Evolutionary conservation across 371 early-diverging fungal genomes (phyloP), one percentile per base, ranked within the genome.

Genomic region (Mortierella sp.): DNA sequence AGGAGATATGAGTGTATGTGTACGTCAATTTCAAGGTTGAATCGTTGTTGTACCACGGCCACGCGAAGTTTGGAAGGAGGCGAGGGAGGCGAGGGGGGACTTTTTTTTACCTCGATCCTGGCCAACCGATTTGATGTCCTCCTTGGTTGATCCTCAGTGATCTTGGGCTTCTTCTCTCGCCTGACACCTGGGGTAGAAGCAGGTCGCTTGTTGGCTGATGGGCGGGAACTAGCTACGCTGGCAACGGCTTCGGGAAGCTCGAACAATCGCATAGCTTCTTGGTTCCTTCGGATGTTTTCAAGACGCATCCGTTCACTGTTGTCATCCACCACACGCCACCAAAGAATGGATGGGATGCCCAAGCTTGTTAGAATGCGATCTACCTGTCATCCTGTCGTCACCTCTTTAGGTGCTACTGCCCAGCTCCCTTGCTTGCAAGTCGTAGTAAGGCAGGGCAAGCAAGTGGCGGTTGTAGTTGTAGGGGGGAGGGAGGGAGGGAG

Each of bases 221-320:
- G 30, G 14, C 24, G 57, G 3, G 45, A 56, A 0, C 63, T 56
- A 24, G 46, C 19, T 12, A 67, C 54, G 2, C 54, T 67, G 16
- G 72, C 39, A 2, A 43, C 45, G 6, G 74, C 69, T 24, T 61
- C 48, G 14, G 68, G 68, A 2, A 74, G 31, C 13, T 52, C 26
- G 30, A 74, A 60, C 65, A 51, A 24, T 18, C 56, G 24, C 74
- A 74, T 74, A 54, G 62, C 65, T 39, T 74, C 69, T 31, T 61
- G 49, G 61, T 74, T 74, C 45, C 56, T 50, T 38, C 74, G 26
- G 54, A 74, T 74, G n/a, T 74, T 74, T 38, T 74, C 74, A 10
- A 74, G 58, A 9, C 74, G 64, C 65, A 56, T 24, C 10, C 64
- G 54, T 58, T 74, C 74, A 34, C 74, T 73, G 41, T 54, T 24